A percentile compares a stretch with the other conserved stretches of the same genome.
Evolutionary conservation across 139 green algal species (phyloP).

Genomic region (Tetraselmis striata): DNA sequence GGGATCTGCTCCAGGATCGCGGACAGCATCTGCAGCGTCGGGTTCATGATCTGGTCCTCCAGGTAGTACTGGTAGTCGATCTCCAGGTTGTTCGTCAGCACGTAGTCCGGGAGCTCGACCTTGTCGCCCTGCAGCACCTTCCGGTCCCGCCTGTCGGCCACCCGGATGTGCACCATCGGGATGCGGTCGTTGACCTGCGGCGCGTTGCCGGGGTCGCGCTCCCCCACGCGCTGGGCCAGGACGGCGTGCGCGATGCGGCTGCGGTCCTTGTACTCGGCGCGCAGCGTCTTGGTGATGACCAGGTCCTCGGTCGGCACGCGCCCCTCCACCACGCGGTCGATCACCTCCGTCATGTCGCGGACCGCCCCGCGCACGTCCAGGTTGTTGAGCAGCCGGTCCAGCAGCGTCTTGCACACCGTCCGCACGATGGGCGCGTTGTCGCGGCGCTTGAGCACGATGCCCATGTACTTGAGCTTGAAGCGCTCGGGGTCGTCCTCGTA

Average conservation of each 20-base stretch:
- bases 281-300: conserved; percentile 17
- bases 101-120: conserved; percentile 14
- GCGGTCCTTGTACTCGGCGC: conserved; percentile 18
- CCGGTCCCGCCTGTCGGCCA: no score
- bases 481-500: conserved; percentile 11
- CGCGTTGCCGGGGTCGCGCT: conserved; percentile 18
- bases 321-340: not conserved
- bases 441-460: conserved; percentile 17
- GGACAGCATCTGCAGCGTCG: conserved; percentile 9
- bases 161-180: conserved; percentile 13
- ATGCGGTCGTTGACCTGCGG: conserved; percentile 22
- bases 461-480: conserved; percentile 11
- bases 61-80: conserved; percentile 21
- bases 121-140: conserved; percentile 17
- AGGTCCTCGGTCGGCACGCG: not conserved
- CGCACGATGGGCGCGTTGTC: conserved; percentile 16
- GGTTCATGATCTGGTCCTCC: conserved; percentile 22
- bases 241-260: conserved; percentile 19
- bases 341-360: not conserved
- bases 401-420: not conserved
- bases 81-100: not conserved
- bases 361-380: not conserved
- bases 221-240: conserved; percentile 15
- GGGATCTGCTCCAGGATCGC: conserved; percentile 8
- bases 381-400: conserved; percentile 3